Percentiles rank a stretch among this genome's conserved stretches.
Evolutionary conservation across 768 basidiomycete genomes (phyloP).

Genomic region (Termitomyces titanicus): DNA sequence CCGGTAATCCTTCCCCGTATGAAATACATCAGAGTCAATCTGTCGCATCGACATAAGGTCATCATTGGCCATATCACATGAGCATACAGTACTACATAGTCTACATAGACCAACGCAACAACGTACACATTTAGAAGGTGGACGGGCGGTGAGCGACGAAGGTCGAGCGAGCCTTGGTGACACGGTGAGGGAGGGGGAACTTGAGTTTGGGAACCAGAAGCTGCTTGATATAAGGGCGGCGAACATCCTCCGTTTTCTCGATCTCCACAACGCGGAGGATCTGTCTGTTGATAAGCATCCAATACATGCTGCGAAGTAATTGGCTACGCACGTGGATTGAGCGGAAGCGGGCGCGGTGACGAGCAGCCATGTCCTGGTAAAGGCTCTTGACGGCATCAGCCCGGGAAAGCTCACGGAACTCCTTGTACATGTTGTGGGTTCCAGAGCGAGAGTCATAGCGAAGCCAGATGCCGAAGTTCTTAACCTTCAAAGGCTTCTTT

Average conservation of each 20-base stretch:
- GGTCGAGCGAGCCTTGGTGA: constrained; percentile 71
- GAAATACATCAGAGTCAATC: constrained; percentile 9
- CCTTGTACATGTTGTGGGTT: constrained; percentile 99
- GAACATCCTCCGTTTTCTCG: constrained; percentile 85
- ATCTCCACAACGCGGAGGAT: constrained; percentile 98
- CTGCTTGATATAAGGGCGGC: constrained; percentile 98
- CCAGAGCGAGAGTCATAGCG: constrained; percentile 99
- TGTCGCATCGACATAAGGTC: constrained; percentile 13
- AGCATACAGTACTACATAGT: constrained; percentile 14
- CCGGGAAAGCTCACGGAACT: constrained; percentile 93
- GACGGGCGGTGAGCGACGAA: constrained; percentile 76
- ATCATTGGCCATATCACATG: constrained; percentile 19
- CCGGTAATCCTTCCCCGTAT: not conserved
- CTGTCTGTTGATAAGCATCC: constrained; percentile 33
- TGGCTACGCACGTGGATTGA: constrained; percentile 82
- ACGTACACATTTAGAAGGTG: constrained; percentile 53
- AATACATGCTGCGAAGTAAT: not conserved
- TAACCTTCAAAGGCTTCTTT: constrained; percentile 96
- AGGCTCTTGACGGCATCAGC: constrained; percentile 93
- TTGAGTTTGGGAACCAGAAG: constrained; percentile 85
- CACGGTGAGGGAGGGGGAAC: constrained; percentile 96
- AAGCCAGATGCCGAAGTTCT: constrained; percentile 99
- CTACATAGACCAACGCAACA: constrained; percentile 7
- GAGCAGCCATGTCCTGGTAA: constrained; percentile 99
- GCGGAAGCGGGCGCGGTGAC: constrained; percentile 98